These are phyloP conservation scores for Alternaria ventricosa DNA, from an alignment of 2,329 filamentous ascomycete genomes.

Conservation along the genomic window DNA sequence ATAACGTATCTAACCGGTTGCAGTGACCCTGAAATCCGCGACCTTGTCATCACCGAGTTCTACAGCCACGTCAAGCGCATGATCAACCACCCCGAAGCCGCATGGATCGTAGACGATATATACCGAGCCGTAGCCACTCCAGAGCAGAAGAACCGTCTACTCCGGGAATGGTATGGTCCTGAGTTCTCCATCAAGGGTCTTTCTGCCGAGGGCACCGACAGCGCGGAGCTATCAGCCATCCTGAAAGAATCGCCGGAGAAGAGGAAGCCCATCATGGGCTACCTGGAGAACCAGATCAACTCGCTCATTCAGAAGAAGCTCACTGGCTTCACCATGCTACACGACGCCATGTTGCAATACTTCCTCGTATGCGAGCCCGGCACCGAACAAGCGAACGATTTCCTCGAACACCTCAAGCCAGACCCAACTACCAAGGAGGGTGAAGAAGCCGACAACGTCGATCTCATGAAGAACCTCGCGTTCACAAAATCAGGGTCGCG, in stretches of 20 bases:
- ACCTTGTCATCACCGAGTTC: slow-evolving; percentile 91
- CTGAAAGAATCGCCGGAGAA: slow-evolving; percentile 82
- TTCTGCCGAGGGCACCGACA: slow-evolving; percentile 54
- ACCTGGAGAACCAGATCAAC: slow-evolving; percentile 86
- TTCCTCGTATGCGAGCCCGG: slow-evolving; percentile 80
- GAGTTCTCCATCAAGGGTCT: slow-evolving; percentile 84
- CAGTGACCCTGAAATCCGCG: slow-evolving; percentile 82
- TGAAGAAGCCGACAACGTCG: slow-evolving; percentile 53
- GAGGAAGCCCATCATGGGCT: slow-evolving; percentile 83
- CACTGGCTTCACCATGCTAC: slow-evolving; percentile 95
- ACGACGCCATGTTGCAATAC: slow-evolving; percentile 98
- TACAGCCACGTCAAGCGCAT: slow-evolving; percentile 90
- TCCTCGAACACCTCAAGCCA: slow-evolving; percentile 87
- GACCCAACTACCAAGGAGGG: slow-evolving; percentile 77
- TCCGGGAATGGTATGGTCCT: slow-evolving; percentile 95
- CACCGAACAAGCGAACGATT: slow-evolving; percentile 83
- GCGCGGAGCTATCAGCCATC: slow-evolving; percentile 75
- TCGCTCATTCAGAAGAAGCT: slow-evolving; percentile 94
- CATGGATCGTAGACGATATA: slow-evolving; percentile 97
- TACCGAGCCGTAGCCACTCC: slow-evolving; percentile 87
- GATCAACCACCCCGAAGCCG: slow-evolving; percentile 94
- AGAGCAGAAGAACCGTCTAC: slow-evolving; percentile 81
- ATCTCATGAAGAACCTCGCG: slow-evolving; percentile 91
- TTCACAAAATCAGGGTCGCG: slow-evolving; percentile 90
- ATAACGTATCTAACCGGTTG: slow-evolving; percentile 13